Evolutionary conservation across 129 eudicot species (phyloP).

Genomic region (Flaveria bidentis): DNA sequence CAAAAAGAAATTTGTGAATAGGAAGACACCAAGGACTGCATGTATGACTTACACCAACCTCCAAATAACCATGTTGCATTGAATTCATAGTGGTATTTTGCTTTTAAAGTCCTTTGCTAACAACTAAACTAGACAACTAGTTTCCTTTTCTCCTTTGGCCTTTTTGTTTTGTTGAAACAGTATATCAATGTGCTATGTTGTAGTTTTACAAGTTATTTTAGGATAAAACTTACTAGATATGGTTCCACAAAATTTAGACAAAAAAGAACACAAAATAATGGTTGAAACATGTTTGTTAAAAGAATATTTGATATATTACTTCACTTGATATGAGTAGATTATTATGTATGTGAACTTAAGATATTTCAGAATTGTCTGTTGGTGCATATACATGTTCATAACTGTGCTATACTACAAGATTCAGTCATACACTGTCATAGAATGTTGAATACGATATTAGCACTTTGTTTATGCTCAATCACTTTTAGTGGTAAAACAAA

Average conservation of each 20-base stretch:
- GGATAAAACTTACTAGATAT: background rate
- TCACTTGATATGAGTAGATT: background rate
- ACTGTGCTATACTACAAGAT: background rate
- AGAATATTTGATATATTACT: background rate
- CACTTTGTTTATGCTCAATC: background rate
- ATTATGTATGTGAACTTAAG: background rate
- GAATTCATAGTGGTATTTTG: background rate
- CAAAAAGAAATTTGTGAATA: background rate
- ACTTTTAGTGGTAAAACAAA: background rate
- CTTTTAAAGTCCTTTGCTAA: too few species aligned
- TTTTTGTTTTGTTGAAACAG: too few species aligned
- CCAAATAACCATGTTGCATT: conserved; percentile 6
- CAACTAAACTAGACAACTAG: too few species aligned
- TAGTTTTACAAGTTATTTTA: background rate
- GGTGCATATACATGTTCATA: background rate
- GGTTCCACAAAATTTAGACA: background rate
- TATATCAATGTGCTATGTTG: background rate
- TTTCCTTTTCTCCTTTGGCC: too few species aligned
- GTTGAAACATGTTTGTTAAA: background rate
- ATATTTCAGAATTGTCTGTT: background rate
- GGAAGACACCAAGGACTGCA: background rate
- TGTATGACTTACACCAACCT: background rate
- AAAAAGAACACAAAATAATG: background rate
- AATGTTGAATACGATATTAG: background rate
- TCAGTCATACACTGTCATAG: background rate